Conservation (phyloP, 495 filamentous ascomycete species). For the Talaromyces ruber region DNA sequence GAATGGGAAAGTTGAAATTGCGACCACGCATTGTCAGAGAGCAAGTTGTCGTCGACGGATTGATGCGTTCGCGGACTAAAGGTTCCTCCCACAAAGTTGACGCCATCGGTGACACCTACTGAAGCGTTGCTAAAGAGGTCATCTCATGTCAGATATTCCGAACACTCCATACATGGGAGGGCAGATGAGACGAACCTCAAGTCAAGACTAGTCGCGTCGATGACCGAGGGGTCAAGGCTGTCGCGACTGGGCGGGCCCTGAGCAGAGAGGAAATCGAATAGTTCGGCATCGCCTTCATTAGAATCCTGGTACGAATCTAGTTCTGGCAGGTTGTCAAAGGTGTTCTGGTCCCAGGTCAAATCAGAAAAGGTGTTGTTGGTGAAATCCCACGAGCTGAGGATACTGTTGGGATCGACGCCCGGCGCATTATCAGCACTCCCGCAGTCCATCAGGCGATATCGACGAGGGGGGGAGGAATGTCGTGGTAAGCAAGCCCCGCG, state of each 20-base stretch:
- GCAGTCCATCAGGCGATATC: constrained; percentile 28
- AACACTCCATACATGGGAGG: background rate
- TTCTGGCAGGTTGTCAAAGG: constrained; percentile 33
- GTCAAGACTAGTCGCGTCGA: constrained; percentile 14
- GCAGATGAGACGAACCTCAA: constrained; percentile 11
- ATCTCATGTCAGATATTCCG: background rate
- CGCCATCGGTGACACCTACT: constrained; percentile 18
- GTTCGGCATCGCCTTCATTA: constrained; percentile 32
- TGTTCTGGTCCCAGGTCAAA: constrained; percentile 31
- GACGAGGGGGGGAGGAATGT: background rate
- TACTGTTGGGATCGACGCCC: constrained; percentile 40
- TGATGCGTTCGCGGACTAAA: constrained; percentile 35
- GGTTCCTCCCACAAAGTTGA: constrained; percentile 30
- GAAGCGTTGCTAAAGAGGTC: background rate
- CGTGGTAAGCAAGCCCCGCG: background rate
- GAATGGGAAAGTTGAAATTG: constrained; percentile 33
- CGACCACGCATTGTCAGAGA: constrained; percentile 33
- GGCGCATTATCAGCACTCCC: constrained; percentile 32
- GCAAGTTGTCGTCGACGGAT: constrained; percentile 37
- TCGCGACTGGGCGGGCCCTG: constrained; percentile 21
- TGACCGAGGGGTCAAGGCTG: constrained; percentile 10
- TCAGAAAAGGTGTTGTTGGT: constrained; percentile 22
- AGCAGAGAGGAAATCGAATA: constrained; percentile 24
- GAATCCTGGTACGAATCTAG: constrained; percentile 38
- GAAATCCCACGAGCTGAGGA: constrained; percentile 30